A percentile compares a stretch with the other conserved stretches of the same genome.
phyloP scores from a whole-genome alignment of 805 yeast species.

The Wickerhamiella parazyma region DNA sequence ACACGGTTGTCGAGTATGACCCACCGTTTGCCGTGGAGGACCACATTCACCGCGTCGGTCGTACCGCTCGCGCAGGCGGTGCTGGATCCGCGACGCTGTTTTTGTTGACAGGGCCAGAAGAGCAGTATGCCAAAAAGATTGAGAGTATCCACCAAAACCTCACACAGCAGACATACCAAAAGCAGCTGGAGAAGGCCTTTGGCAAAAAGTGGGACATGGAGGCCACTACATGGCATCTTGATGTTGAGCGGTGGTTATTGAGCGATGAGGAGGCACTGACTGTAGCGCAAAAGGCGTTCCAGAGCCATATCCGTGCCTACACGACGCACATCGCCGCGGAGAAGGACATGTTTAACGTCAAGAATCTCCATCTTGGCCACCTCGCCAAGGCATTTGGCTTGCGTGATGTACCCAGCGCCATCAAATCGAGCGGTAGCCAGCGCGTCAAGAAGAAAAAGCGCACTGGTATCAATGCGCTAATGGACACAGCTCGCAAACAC shows the following conservation, averaged over 20 bases:
- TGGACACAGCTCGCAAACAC: conserved; percentile 17
- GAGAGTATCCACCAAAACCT: conserved; percentile 43
- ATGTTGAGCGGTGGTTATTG: conserved; percentile 76
- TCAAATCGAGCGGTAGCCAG: conserved; percentile 13
- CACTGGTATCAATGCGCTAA: conserved; percentile 16
- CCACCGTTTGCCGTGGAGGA: conserved; percentile 93
- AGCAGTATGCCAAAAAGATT: conserved; percentile 57
- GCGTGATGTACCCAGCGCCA: conserved; percentile 77
- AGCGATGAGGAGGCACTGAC: conserved; percentile 48
- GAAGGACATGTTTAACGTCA: conserved; percentile 67
- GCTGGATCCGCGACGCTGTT: conserved; percentile 67
- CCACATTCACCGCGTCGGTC: conserved; percentile 90
- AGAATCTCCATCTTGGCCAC: conserved; percentile 82
- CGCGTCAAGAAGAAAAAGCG: conserved; percentile 10
- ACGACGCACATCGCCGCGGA: conserved; percentile 85
- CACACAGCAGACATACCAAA: conserved; percentile 33
- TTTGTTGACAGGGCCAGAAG: conserved; percentile 81
- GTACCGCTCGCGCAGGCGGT: conserved; percentile 96
- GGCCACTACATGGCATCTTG: conserved; percentile 93
- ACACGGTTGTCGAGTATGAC: conserved; percentile 81
- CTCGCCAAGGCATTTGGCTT: conserved; percentile 88
- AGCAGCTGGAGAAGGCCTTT: conserved; percentile 25
- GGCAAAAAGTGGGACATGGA: conserved; percentile 67
- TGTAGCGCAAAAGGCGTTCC: conserved; percentile 66
- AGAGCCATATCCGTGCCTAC: conserved; percentile 85